phyloP scores from a whole-genome alignment of 139 green algal genomes.

The Chlamydomonas applanata region DNA sequence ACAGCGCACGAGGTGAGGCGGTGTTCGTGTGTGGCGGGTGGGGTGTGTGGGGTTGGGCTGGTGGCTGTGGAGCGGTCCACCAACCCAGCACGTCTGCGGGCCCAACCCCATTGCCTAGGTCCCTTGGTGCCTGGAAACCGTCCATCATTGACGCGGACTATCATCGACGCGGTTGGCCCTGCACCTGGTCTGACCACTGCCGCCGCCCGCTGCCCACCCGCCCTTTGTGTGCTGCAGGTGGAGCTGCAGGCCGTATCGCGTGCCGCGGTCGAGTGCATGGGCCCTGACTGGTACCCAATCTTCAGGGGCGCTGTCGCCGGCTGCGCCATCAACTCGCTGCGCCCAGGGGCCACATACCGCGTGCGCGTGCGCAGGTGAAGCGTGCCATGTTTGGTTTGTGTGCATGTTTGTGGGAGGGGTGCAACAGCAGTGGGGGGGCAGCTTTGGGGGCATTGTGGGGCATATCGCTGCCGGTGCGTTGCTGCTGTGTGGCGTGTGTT shows the following conservation, averaged over 20 bases:
- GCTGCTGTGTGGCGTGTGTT: too few species aligned
- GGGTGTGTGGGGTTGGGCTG: background rate
- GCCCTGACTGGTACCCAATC: constrained; percentile 58
- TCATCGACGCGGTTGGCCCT: too few species aligned
- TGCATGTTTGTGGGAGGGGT: too few species aligned
- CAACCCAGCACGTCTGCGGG: background rate
- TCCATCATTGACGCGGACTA: too few species aligned
- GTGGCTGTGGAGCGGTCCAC: background rate
- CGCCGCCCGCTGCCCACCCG: too few species aligned
- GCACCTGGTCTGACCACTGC: too few species aligned
- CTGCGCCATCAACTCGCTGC: constrained; percentile 62
- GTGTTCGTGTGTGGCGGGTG: background rate
- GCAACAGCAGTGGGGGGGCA: too few species aligned
- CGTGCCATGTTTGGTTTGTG: too few species aligned
- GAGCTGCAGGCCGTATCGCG: constrained; percentile 60
- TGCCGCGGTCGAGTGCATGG: constrained; percentile 42
- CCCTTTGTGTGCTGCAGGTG: constrained; percentile 39
- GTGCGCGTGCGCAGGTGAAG: constrained; percentile 37
- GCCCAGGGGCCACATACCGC: constrained; percentile 64
- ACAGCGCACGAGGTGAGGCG: constrained; percentile 28
- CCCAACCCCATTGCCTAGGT: too few species aligned
- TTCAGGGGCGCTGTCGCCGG: constrained; percentile 50
- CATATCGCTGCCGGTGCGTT: too few species aligned
- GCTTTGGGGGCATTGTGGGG: too few species aligned
- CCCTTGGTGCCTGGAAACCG: too few species aligned